phyloP scores from a whole-genome alignment of 148 eudicot species.

The Linanthus parryae region DNA sequence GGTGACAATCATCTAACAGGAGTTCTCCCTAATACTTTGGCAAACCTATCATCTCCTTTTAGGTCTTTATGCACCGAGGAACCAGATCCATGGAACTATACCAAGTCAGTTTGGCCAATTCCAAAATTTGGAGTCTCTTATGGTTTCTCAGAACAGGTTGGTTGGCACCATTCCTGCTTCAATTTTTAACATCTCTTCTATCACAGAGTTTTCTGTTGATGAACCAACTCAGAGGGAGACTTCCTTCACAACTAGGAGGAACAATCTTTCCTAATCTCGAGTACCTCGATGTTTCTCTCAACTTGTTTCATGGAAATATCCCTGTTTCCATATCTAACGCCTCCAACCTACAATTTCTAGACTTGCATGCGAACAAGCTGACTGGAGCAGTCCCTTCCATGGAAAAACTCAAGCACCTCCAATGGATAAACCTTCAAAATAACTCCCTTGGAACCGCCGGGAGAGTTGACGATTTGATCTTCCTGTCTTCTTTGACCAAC shows the following conservation, averaged over 20 bases:
- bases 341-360: background rate
- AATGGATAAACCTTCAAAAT: background rate
- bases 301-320: background rate
- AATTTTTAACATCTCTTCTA: background rate
- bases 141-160: background rate
- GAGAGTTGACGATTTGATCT: background rate
- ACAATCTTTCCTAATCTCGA: background rate
- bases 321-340: background rate
- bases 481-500: slow-evolving; percentile 12
- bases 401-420: background rate
- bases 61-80: background rate
- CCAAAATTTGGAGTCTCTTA: background rate
- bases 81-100: no score
- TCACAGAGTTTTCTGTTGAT: background rate
- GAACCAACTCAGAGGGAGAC: no score
- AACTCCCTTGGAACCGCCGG: background rate
- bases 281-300: background rate
- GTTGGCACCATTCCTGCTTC: no score
- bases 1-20: background rate
- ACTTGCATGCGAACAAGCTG: background rate
- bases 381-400: no score
- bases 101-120: background rate
- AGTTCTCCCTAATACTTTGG: background rate
- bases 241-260: background rate
- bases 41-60: background rate